Evolutionary conservation across 805 yeast species (phyloP), one percentile per base, ranked within the genome.

Genomic region (Ogataea chonburiensis): DNA sequence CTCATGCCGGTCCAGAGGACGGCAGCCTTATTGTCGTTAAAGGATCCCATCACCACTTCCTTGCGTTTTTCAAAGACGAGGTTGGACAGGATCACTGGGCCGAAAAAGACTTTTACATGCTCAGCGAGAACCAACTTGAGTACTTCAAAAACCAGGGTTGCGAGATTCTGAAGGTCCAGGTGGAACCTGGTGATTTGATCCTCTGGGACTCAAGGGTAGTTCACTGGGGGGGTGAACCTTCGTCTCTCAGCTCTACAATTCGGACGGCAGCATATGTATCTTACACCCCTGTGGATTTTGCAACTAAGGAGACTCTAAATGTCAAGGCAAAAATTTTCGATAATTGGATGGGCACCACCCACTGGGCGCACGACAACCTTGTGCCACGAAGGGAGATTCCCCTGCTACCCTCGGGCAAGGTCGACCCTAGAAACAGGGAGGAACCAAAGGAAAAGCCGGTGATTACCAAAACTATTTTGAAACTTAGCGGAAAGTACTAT

Each of bases 341-440:
- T 14, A 35, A 33, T 2, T 53, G 55, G 53, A 11, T 24, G 5
- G 53, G 56, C 13, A 58, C 62, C 7, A 50, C 61, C 5, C 65
- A 60, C 34, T 58, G 59, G 61, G 60, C 60, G 12, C 66, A 53
- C 42, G n/a, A n/a, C n/a, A n/a, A n/a, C n/a, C n/a, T n/a, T n/a
- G n/a, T n/a, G n/a, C n/a, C n/a, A n/a, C n/a, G n/a, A n/a, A n/a
- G n/a, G n/a, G n/a, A n/a, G n/a, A n/a, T n/a, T n/a, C n/a, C n/a
- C n/a, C n/a, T n/a, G n/a, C n/a, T n/a, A n/a, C n/a, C n/a, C n/a
- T n/a, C n/a, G n/a, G n/a, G n/a, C n/a, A n/a, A n/a, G n/a, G n/a
- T n/a, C n/a, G n/a, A n/a, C n/a, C n/a, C n/a, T n/a, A n/a, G n/a
- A n/a, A n/a, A n/a, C n/a, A n/a, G n/a, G n/a, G n/a, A n/a, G n/a